These are phyloP conservation scores for Aureoboletus auriporus DNA, from an alignment of 768 basidiomycete genomes.

Conservation along the genomic window DNA sequence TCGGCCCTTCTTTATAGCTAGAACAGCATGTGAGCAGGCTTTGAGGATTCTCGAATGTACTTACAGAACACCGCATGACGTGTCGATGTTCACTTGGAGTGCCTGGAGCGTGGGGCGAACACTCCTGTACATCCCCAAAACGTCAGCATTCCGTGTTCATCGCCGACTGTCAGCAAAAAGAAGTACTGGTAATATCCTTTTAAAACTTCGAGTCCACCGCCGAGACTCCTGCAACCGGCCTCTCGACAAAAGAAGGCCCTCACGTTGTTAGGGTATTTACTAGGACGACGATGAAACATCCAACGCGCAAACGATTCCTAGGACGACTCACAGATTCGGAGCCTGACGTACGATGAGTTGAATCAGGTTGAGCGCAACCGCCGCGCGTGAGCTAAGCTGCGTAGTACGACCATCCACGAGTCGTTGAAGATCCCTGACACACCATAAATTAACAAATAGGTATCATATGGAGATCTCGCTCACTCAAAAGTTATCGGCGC, in stretches of 20 bases:
- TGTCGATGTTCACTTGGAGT: slow-evolving; percentile 47
- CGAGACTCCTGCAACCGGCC: slow-evolving; percentile 23
- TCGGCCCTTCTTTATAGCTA: slow-evolving; percentile 25
- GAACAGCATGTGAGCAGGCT: neutral
- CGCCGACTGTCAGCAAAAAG: neutral
- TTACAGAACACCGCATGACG: slow-evolving; percentile 43
- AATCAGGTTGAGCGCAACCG: slow-evolving; percentile 41
- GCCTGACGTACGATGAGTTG: slow-evolving; percentile 48
- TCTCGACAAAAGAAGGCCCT: slow-evolving; percentile 41
- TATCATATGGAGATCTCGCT: neutral
- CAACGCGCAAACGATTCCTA: neutral
- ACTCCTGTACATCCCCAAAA: slow-evolving; percentile 29
- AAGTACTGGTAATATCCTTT: slow-evolving; percentile 48
- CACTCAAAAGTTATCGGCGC: slow-evolving; percentile 36
- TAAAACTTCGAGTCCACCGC: slow-evolving; percentile 40
- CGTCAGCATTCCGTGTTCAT: neutral
- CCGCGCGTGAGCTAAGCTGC: slow-evolving; percentile 24
- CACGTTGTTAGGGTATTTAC: slow-evolving; percentile 43
- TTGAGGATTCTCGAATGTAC: neutral
- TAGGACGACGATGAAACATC: slow-evolving; percentile 12
- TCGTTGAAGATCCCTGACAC: slow-evolving; percentile 20
- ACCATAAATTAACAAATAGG: neutral
- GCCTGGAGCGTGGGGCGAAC: slow-evolving; percentile 40
- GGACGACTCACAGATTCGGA: slow-evolving; percentile 38
- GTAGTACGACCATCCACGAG: slow-evolving; percentile 24